A percentile compares a stretch with the other conserved stretches of the same genome.
Evolutionary conservation across 352 stramenopile species (phyloP).

Genomic region (Phytophthora chlamydospora): DNA sequence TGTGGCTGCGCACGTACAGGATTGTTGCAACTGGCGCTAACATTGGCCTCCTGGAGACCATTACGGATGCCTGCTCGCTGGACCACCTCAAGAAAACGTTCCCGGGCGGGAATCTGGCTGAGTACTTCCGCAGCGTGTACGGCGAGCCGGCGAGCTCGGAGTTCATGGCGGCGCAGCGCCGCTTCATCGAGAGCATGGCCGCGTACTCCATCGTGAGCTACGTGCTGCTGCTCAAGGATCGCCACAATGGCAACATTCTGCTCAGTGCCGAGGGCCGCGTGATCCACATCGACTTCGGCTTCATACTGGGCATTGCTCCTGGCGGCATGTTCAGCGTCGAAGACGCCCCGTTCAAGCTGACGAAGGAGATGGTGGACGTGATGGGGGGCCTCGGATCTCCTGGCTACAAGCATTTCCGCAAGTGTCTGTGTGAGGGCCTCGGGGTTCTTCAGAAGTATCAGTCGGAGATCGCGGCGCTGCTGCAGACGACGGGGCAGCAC

Average conservation of each 20-base stretch:
- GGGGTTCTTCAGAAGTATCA: constrained; percentile 93
- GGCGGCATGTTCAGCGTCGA: constrained; percentile 98
- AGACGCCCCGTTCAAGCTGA: constrained; percentile 99
- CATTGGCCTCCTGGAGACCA: constrained; percentile 95
- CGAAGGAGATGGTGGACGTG: constrained; percentile 96
- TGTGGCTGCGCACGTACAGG: constrained; percentile 95
- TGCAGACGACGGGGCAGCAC: constrained; percentile 95
- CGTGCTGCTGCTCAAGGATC: constrained; percentile 97
- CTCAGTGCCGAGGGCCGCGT: constrained; percentile 95
- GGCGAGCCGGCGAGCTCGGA: constrained; percentile 43
- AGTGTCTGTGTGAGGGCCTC: constrained; percentile 94
- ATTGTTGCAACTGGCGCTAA: constrained; percentile 95
- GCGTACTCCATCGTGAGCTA: constrained; percentile 98
- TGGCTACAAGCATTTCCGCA: constrained; percentile 92
- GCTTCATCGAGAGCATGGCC: constrained; percentile 96
- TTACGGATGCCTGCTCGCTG: constrained; percentile 96
- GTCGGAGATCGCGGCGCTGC: constrained; percentile 93
- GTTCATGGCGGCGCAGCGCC: constrained; percentile 81
- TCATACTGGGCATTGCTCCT: constrained; percentile 97
- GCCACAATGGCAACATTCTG: constrained; percentile 99
- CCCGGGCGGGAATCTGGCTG: constrained; percentile 80
- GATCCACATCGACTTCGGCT: constrained; percentile 99
- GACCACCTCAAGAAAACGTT: constrained; percentile 97
- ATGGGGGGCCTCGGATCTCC: constrained; percentile 91
- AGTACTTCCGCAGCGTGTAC: constrained; percentile 89